A percentile compares a stretch with the other conserved stretches of the same genome.
Conservation (phyloP, 2,329 filamentous ascomycete genomes). For the Aspergillus unguis region DNA sequence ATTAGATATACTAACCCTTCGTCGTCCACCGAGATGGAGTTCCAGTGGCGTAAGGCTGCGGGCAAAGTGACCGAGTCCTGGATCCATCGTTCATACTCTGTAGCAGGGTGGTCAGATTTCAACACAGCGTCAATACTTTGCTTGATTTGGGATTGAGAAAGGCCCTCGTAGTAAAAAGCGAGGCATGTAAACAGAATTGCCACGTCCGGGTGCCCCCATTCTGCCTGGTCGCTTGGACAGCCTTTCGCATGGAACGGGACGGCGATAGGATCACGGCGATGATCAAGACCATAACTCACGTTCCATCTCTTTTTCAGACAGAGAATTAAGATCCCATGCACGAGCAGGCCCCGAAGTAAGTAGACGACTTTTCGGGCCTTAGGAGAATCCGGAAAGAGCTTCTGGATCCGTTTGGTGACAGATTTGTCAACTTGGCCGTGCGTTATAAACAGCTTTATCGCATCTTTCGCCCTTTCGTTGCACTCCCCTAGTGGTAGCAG, state of each 20-base stretch:
- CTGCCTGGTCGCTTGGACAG: constrained; percentile 58
- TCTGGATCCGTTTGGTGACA: constrained; percentile 19
- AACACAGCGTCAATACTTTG: constrained; percentile 51
- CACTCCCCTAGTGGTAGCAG: constrained; percentile 24
- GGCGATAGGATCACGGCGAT: constrained; percentile 47
- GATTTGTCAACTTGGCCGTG: constrained; percentile 17
- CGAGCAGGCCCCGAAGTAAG: constrained; percentile 62
- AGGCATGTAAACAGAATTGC: constrained; percentile 64
- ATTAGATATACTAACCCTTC: constrained; percentile 49
- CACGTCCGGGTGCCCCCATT: constrained; percentile 68
- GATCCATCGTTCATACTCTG: constrained; percentile 55
- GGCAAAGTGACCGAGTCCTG: constrained; percentile 44
- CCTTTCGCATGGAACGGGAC: constrained; percentile 68
- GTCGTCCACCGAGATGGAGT: constrained; percentile 59
- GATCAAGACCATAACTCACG: constrained; percentile 62
- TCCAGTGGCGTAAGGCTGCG: constrained; percentile 50
- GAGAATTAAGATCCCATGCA: constrained; percentile 58
- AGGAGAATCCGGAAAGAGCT: constrained; percentile 32
- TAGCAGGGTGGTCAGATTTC: constrained; percentile 55
- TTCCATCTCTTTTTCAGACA: constrained; percentile 63
- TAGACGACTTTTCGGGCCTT: constrained; percentile 41
- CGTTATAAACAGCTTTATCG: constrained; percentile 36
- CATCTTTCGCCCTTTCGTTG: constrained; percentile 16
- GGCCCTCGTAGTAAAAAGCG: constrained; percentile 63
- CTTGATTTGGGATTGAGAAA: constrained; percentile 49